Evolutionary conservation across 768 basidiomycete genomes (phyloP).

Genomic region (Rhizopogon roseolus): DNA sequence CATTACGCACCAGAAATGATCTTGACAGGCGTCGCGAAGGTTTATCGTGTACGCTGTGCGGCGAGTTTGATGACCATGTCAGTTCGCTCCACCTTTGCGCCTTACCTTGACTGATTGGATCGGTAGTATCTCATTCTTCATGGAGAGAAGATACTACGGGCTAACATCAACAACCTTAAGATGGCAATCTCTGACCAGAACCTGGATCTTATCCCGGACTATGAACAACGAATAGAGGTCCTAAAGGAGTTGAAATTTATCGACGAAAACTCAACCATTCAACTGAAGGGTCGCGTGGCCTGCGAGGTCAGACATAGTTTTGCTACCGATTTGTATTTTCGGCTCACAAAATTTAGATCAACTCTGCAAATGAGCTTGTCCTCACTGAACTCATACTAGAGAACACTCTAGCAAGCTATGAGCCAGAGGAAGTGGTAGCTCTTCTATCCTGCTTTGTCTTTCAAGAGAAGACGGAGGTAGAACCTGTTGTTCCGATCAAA

Average conservation of each 20-base stretch:
- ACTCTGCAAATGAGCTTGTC: constrained; percentile 95
- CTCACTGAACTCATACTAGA: constrained; percentile 96
- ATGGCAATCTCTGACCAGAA: constrained; percentile 94
- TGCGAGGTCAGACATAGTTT: constrained; percentile 67
- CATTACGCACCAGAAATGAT: constrained; percentile 53
- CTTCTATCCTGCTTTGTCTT: constrained; percentile 96
- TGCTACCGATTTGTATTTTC: not conserved
- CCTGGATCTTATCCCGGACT: constrained; percentile 92
- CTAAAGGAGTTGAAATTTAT: constrained; percentile 90
- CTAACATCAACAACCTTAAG: constrained; percentile 74
- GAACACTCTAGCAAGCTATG: constrained; percentile 85
- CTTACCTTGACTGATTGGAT: constrained; percentile 2
- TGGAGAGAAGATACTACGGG: constrained; percentile 65
- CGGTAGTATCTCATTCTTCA: constrained; percentile 74
- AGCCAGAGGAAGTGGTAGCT: constrained; percentile 95
- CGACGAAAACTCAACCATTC: constrained; percentile 91
- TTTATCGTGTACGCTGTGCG: constrained; percentile 53
- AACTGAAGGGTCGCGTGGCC: constrained; percentile 94
- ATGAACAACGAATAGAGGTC: constrained; percentile 90
- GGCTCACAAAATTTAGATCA: constrained; percentile 60
- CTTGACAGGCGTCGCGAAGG: constrained; percentile 38
- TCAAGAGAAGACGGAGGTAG: constrained; percentile 94
- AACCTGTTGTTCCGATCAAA: constrained; percentile 76
- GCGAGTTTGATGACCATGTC: constrained; percentile 73
- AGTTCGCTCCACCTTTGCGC: constrained; percentile 23